These are phyloP conservation scores for Polytrichum commune DNA, from an alignment of 225 moss, liverwort and hornwort species.

Conservation along the genomic window DNA sequence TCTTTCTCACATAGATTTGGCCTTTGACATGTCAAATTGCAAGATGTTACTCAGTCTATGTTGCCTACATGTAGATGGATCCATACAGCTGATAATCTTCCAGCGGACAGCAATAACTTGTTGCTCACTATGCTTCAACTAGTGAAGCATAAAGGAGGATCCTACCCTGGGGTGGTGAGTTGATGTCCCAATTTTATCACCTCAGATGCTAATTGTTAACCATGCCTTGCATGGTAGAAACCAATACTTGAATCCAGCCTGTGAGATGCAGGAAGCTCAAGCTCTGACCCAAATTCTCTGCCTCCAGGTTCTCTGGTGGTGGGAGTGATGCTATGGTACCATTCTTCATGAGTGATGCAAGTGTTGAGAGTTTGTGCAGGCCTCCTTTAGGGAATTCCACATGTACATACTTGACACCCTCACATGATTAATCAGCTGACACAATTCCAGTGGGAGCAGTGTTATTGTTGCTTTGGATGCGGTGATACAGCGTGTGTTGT, in stretches of 20 bases:
- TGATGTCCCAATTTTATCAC: conserved; percentile 2
- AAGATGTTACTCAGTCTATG: conserved; percentile 2
- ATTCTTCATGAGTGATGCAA: neutral
- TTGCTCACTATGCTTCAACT: neutral
- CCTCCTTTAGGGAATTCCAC: neutral
- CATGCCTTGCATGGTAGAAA: conserved; percentile 6
- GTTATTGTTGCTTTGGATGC: too few species aligned
- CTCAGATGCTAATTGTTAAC: conserved; percentile 6
- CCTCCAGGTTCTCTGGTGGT: conserved; percentile 1
- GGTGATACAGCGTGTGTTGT: too few species aligned
- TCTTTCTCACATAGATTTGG: conserved; percentile 9
- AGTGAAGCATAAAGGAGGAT: neutral
- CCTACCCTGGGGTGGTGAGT: neutral
- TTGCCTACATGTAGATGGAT: conserved; percentile 2
- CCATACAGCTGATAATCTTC: neutral
- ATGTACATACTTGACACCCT: conserved; percentile 8
- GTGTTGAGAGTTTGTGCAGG: neutral
- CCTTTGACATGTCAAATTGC: conserved; percentile 1
- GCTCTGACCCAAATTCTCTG: neutral
- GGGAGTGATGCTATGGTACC: neutral
- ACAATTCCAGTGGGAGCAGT: neutral
- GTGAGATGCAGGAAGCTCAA: neutral
- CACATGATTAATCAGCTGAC: conserved; percentile 1
- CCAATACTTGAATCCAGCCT: conserved; percentile 3
- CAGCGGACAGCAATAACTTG: neutral